Conservation (phyloP, 345 rosid genomes). For the Dimocarpus longan region DNA sequence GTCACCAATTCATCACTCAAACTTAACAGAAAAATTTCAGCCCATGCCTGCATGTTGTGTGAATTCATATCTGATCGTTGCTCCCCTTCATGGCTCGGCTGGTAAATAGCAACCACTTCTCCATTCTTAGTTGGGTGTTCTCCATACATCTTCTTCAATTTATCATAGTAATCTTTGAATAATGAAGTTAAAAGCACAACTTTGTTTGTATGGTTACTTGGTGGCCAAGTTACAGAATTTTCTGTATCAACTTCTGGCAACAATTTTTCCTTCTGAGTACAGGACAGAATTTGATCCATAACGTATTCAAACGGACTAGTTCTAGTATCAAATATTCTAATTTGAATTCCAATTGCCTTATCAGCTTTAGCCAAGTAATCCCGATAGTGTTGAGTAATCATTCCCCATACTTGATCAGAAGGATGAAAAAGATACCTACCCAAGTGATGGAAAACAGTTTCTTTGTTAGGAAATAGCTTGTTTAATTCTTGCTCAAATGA, state of each 20-base stretch:
- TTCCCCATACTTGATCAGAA: not conserved
- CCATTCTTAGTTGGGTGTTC: not conserved
- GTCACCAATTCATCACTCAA: too few relatives aligned
- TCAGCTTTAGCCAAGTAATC: not conserved
- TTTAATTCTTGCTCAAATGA: not conserved
- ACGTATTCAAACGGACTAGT: not conserved
- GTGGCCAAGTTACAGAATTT: not conserved
- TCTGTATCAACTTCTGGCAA: not conserved
- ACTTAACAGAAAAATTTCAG: too few relatives aligned
- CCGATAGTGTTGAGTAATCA: not conserved
- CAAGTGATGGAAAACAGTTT: not conserved
- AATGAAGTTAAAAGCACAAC: not conserved
- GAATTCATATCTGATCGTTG: not conserved
- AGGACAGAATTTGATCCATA: not conserved
- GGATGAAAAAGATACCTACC: not conserved
- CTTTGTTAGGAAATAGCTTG: not conserved
- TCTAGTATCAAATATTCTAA: not conserved
- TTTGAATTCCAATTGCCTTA: not conserved
- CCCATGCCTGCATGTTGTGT: not conserved
- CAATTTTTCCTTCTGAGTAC: not conserved
- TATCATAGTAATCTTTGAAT: not conserved
- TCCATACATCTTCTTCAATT: not conserved
- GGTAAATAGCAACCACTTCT: not conserved
- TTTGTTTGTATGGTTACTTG: not conserved
- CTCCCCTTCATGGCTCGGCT: not conserved